Evolutionary conservation across 352 stramenopile genomes (phyloP), one percentile per base, ranked within the genome.

Genomic region (Thalassiosira pacifica): DNA sequence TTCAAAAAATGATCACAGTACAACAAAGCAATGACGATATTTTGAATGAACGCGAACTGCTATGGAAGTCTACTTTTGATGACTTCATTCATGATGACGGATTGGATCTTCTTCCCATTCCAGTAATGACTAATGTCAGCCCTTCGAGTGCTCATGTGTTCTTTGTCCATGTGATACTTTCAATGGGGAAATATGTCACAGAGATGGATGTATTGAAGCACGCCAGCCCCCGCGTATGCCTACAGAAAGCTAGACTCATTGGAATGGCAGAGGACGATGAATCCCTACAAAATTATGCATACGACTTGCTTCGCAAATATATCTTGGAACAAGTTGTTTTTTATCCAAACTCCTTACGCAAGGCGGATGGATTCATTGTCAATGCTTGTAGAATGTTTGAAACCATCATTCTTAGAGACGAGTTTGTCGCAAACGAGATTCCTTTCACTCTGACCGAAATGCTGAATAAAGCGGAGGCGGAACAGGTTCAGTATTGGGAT

Each of bases 101-200:
- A 52, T 27, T 24, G 9, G 61, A 76, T 29, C 31, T 75, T 29
- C 64, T 74, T 3, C 73, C 73, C 11, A 65, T 82, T 18, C 11
- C 27, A 9, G 59, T 40, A 2, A 13, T 42, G 29, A 31, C 61
- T 26, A 27, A 42, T 8, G 22, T 76, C n/a, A 77, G 48, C 19
- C 76, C 76, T 13, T 13, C 18, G 4, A 37, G 76, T 24, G 1
- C 65, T 22, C 29, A 72, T 9, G 55, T 73, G 27, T 83, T 76
- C 32, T 24, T 83, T 10, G 40, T 69, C 19, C 76, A 83, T 63
- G 32, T 83, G 5, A 57, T 83, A 0, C n/a, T 83, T 1, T 64
- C 66, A 31, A 24, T 77, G 1, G 76, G 76, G 4, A 71, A 55
- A 32, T 83, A 77, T 61, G 37, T 52, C 11, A 83, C 76, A 22